Evolutionary conservation across 805 yeast species (phyloP), one percentile per base, ranked within the genome.

Genomic region (Torulaspora franciscae): DNA sequence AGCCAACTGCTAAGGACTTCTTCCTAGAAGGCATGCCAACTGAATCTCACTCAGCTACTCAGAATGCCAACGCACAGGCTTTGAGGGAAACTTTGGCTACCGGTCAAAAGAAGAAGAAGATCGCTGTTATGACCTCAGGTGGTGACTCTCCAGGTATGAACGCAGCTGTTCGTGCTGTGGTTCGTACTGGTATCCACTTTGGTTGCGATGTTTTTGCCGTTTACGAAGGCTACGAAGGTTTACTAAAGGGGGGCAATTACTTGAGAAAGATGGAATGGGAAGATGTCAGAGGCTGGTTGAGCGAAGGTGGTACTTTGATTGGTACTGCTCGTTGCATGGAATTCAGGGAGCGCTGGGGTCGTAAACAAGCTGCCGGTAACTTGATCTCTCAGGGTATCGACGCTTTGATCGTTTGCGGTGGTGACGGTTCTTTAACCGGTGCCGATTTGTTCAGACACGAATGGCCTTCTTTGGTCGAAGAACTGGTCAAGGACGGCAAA

Each of bases 111-210:
- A 63, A 61, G 55, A 61, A 61, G 56, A 63, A 63, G 45, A 86
- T 93, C 52, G 99, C 95, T 4, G 93, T 93, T 40, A 89, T 93
- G 91, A 93, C 98, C 5, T 87, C 96, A 1, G 99, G 99, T 57
- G 99, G 99, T 68, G 99, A 93, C 64, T 85, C 98, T 42, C 99
- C 95, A 25, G 99, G 99, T 59, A 93, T 93, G 99, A 88, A 89
- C 67, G 91, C 97, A 4, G 86, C 83, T 23, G 99, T 93, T 6
- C 76, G 99, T 51, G 95, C 98, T 0, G 95, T 93, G 47, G 96
- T 91, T 7, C 78, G 99, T 57, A 80, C 96, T 1, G 96, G 95
- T 50, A 87, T 93, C 52, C 79, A 73, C 70, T 74, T 80, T 46
- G 90, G 85, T 13, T 93, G 98, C 71, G 95, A 89, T 51, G 91